Base-by-base conservation (phyloP, 176 grass and related monocot species). In the Lolium multiflorum region DNA sequence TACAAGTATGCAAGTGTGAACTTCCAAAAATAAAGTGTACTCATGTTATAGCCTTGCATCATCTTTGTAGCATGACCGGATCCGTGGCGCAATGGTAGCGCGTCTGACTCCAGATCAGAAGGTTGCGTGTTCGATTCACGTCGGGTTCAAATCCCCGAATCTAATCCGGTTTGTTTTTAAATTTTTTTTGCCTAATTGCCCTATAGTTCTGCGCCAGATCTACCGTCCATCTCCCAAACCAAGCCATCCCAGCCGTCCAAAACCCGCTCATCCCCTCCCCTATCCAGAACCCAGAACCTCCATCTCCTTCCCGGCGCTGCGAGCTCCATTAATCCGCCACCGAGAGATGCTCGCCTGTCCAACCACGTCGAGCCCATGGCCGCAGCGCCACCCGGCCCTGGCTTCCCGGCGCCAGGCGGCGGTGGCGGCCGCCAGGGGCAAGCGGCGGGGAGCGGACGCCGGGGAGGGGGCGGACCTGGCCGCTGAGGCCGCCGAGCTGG, bases 31-130 rank as follows among this genome's bases (percentile, higher is more conserved):
- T 3, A 35, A 35, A 35, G 31, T 3, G 3, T 35, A 35, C 31
- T 35, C 31, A 35, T 35, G 0, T 2, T 35, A 3, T 35, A 35
- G 2, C 31, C 31, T 35, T 35, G 31, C 31, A 35, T 35, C 31
- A 35, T 2, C 31, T 0, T 35, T 2, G 31, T 35, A 8, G 13
- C 50, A 64, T 14, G 16, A 2, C 0, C 59, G 95, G 92, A 97
- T 95, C 95, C 91, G 89, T 95, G 91, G 93, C 95, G 90, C 91
- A 92, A 95, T 94, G 96, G 93, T 98, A 98, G 96, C 93, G 90
- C 90, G 91, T 94, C 93, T 98, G 89, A 98, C 96, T 98, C 91
- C 93, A 98, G 93, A 98, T 98, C 93, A 98, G 91, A 95, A 98
- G 96, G 96, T 95, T 88, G 91, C 85, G 87, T 95, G 88, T 93